Percentiles rank a stretch among this genome's conserved stretches.
phyloP scores from a whole-genome alignment of 371 early-diverging fungal species.

The Fennellomyces sp. region DNA sequence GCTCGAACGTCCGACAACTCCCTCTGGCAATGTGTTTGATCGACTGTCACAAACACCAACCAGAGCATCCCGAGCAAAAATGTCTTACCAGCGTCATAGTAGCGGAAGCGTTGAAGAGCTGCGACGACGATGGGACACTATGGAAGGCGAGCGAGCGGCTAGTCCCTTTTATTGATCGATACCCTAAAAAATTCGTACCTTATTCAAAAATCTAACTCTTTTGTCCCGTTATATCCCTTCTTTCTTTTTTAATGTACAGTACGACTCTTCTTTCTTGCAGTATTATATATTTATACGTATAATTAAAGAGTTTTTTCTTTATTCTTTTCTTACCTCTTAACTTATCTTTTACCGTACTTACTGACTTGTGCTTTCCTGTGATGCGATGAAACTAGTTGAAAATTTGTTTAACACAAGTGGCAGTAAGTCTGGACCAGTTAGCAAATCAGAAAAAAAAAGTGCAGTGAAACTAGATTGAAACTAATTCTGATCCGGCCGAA shows the following conservation, averaged over 20 bases:
- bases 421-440: no score
- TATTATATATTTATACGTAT: conserved; percentile 2
- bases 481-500: no score
- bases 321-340: no score
- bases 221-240: not conserved
- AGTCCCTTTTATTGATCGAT: conserved; percentile 7
- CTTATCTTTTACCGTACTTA: no score
- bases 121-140: conserved; percentile 21
- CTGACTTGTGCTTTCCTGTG: no score
- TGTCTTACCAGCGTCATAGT: conserved; percentile 30
- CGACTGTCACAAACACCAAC: conserved; percentile 50
- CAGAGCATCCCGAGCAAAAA: conserved; percentile 46
- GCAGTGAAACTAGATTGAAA: no score
- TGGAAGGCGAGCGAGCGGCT: not conserved
- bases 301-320: not conserved
- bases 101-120: conserved; percentile 30
- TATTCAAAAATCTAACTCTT: no score
- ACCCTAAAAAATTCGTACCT: no score
- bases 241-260: not conserved
- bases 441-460: no score
- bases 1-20: conserved; percentile 19
- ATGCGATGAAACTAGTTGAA: no score
- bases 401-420: no score
- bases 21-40: conserved; percentile 43
- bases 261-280: not conserved